Evolutionary conservation across 305 asterid species (phyloP).

Genomic region (Ruellia speciosa): DNA sequence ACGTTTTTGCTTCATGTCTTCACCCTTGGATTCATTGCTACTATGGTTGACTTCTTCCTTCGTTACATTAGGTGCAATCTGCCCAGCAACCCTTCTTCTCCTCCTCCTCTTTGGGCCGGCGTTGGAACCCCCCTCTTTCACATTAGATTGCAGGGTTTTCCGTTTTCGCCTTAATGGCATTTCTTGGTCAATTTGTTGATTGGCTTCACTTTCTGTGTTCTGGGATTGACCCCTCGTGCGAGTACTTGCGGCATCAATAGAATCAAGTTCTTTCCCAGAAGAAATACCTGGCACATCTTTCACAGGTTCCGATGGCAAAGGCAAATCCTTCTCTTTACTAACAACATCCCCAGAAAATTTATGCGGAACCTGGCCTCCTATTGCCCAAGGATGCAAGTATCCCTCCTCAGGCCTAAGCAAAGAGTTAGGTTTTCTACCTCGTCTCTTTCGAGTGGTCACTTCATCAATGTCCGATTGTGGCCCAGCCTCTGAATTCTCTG

Average conservation of each 20-base stretch:
- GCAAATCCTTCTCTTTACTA: conserved; percentile 16
- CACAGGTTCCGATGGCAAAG: conserved; percentile 7
- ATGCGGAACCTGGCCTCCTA: conserved; percentile 13
- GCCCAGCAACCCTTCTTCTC: conserved; percentile 17
- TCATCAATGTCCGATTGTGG: conserved; percentile 20
- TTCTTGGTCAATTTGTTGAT: conserved; percentile 15
- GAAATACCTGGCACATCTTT: conserved; percentile 6
- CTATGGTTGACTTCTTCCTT: conserved; percentile 13
- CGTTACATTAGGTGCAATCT: conserved; percentile 6
- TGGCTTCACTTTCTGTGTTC: conserved; percentile 21
- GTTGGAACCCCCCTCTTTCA: conserved; percentile 12
- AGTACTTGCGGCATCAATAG: conserved; percentile 16
- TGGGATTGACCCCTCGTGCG: conserved; percentile 24
- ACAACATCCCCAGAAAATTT: conserved; percentile 19
- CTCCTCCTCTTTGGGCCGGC: conserved; percentile 13
- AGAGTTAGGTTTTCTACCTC: conserved; percentile 28
- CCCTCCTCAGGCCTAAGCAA: conserved; percentile 25
- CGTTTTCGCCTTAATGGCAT: conserved; percentile 5
- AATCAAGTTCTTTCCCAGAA: conserved; percentile 14
- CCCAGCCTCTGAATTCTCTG: background rate
- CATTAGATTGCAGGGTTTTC: conserved; percentile 10
- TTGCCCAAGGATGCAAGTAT: conserved; percentile 16
- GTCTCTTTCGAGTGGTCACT: conserved; percentile 22
- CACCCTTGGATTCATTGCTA: conserved; percentile 14
- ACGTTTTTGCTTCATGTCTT: background rate